These are phyloP conservation scores for Pythium aristosporum DNA, from an alignment of 352 stramenopile species.

Conservation along the genomic window DNA sequence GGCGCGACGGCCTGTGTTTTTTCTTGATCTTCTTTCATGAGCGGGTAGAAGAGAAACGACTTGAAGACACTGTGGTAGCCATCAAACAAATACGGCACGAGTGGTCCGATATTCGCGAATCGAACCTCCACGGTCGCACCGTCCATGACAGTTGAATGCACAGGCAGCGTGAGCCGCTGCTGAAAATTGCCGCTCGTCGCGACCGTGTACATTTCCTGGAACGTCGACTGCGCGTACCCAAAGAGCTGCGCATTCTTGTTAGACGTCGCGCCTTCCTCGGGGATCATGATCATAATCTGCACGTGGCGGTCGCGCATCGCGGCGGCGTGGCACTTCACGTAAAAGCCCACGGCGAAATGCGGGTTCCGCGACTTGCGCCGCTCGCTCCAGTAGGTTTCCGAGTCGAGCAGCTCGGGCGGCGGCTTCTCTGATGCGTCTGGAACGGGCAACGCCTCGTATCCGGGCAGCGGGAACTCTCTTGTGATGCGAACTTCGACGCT, in stretches of 20 bases:
- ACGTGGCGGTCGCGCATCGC: slow-evolving; percentile 62
- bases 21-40: slow-evolving; percentile 53
- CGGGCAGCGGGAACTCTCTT: slow-evolving; percentile 42
- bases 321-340: slow-evolving; percentile 45
- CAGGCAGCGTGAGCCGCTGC: slow-evolving; percentile 63
- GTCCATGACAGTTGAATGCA: slow-evolving; percentile 61
- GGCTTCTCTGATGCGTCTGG: neutral
- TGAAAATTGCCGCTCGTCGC: slow-evolving; percentile 55
- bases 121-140: slow-evolving; percentile 62
- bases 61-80: slow-evolving; percentile 51
- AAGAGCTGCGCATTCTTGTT: slow-evolving; percentile 71
- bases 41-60: slow-evolving; percentile 65
- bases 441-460: slow-evolving; percentile 14
- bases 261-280: slow-evolving; percentile 59
- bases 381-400: slow-evolving; percentile 74
- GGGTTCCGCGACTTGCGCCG: slow-evolving; percentile 59
- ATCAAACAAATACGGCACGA: slow-evolving; percentile 50
- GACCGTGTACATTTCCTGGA: slow-evolving; percentile 74
- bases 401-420: slow-evolving; percentile 30
- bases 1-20: slow-evolving; percentile 44
- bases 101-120: slow-evolving; percentile 49
- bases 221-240: slow-evolving; percentile 70
- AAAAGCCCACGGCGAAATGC: slow-evolving; percentile 69
- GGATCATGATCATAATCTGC: slow-evolving; percentile 78
- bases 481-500: slow-evolving; percentile 66